Evolutionary conservation across 1,284 basidiomycete genomes (phyloP).

Genomic region (Marasmius oreades): DNA sequence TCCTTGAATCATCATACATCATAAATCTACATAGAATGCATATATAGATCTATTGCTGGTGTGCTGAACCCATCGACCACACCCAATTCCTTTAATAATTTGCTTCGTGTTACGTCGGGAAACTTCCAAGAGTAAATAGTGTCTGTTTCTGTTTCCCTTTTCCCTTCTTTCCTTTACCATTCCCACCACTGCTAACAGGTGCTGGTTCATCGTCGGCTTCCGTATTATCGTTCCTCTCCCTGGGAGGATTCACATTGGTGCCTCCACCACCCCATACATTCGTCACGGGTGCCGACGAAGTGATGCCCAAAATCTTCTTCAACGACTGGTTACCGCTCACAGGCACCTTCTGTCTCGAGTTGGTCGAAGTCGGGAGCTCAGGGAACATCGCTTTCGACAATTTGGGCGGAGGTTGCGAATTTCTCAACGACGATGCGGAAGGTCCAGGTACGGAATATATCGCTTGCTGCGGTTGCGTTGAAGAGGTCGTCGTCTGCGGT

Average conservation of each 20-base stretch:
- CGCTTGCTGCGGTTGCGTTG: slow-evolving; percentile 17
- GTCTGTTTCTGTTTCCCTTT: slow-evolving; percentile 85
- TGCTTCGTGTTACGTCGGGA: slow-evolving; percentile 52
- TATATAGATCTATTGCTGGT: background rate
- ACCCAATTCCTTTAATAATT: no score
- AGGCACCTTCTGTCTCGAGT: slow-evolving; percentile 42
- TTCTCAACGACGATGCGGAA: slow-evolving; percentile 17
- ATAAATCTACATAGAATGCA: no score
- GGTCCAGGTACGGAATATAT: slow-evolving; percentile 17
- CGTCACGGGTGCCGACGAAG: slow-evolving; percentile 37
- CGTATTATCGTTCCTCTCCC: slow-evolving; percentile 13
- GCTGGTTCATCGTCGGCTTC: slow-evolving; percentile 12
- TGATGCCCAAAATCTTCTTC: slow-evolving; percentile 64
- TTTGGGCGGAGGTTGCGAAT: slow-evolving; percentile 35
- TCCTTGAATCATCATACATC: no score
- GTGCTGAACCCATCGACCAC: no score
- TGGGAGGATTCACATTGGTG: slow-evolving; percentile 1
- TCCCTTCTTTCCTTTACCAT: slow-evolving; percentile 64
- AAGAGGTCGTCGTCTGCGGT: slow-evolving; percentile 12
- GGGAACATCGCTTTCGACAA: slow-evolving; percentile 68
- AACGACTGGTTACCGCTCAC: slow-evolving; percentile 68
- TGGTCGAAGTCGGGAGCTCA: slow-evolving; percentile 50
- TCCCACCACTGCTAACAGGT: background rate
- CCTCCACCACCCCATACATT: slow-evolving; percentile 44
- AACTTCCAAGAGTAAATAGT: slow-evolving; percentile 68